Conservation (phyloP, 306 rosid species). For the Pyrus betulifolia region DNA sequence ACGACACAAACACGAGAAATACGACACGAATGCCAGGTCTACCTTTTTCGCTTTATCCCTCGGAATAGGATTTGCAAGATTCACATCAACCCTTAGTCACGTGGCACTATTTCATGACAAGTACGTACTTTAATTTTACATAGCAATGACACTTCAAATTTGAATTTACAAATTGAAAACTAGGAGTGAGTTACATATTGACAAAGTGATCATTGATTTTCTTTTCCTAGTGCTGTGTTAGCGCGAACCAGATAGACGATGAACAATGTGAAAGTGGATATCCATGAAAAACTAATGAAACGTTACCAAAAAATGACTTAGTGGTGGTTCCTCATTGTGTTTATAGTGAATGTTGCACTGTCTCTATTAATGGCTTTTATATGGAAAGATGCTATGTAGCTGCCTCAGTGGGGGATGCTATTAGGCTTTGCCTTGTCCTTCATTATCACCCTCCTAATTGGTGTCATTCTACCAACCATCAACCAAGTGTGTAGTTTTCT, state of each 20-base stretch:
- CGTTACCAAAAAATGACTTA: slow-evolving; percentile 78
- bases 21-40: no score
- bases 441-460: slow-evolving; percentile 79
- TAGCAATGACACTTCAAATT: no score
- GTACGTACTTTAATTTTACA: slow-evolving; percentile 25
- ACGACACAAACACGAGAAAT: no score
- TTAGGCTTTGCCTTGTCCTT: slow-evolving; percentile 76
- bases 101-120: slow-evolving; percentile 83
- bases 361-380: slow-evolving; percentile 55
- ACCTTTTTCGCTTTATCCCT: slow-evolving; percentile 69
- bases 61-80: slow-evolving; percentile 86
- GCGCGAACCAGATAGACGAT: slow-evolving; percentile 71
- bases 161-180: no score
- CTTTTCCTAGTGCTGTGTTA: slow-evolving; percentile 49
- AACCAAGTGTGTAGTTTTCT: slow-evolving; percentile 52
- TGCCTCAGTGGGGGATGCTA: slow-evolving; percentile 95
- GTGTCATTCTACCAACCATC: slow-evolving; percentile 95
- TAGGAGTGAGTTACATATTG: background rate
- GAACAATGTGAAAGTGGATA: slow-evolving; percentile 55
- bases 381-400: slow-evolving; percentile 70
- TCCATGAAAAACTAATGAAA: slow-evolving; percentile 74
- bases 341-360: slow-evolving; percentile 52
- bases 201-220: background rate
- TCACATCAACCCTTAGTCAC: slow-evolving; percentile 84
- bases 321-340: slow-evolving; percentile 81